phyloP scores from a whole-genome alignment of 148 eudicot genomes.

The Camellia lanceoleosa region DNA sequence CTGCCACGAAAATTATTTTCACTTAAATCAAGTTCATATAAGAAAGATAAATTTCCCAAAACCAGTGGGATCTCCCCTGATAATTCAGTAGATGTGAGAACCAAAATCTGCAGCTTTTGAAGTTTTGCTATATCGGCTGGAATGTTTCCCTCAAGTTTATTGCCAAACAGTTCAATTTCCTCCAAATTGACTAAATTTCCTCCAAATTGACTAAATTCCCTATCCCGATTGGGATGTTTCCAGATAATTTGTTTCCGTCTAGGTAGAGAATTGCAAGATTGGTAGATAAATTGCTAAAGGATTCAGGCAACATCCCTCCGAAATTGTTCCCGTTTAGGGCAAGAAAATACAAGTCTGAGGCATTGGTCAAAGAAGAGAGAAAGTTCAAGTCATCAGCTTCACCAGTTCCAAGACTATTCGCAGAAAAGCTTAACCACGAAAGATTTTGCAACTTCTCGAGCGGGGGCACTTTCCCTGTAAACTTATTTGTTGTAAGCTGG shows the following conservation, averaged over 20 bases:
- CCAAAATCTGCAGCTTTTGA: background rate
- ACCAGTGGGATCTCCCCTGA: too few relatives aligned
- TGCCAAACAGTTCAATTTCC: background rate
- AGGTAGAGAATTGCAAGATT: background rate
- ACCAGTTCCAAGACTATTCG: conserved; percentile 16
- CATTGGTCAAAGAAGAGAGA: conserved; percentile 25
- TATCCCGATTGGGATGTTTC: conserved; percentile 24
- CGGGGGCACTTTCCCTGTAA: background rate
- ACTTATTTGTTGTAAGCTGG: background rate
- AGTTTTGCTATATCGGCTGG: conserved; percentile 5
- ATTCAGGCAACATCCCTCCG: conserved; percentile 16
- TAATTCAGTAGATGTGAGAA: background rate
- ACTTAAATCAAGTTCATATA: too few relatives aligned
- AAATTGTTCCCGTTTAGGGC: conserved; percentile 8
- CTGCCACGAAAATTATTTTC: too few relatives aligned
- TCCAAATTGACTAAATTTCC: conserved; percentile 12
- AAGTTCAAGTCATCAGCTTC: background rate
- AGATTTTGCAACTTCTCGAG: background rate
- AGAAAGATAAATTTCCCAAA: too few relatives aligned
- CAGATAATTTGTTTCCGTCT: conserved; percentile 10
- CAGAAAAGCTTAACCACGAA: fast-evolving
- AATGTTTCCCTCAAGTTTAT: conserved; percentile 19
- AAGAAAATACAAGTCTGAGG: background rate
- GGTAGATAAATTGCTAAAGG: conserved; percentile 20
- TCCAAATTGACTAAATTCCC: conserved; percentile 11